These are phyloP conservation scores for Zoysia japonica DNA, from an alignment of 176 grass and related monocot species.

Conservation along the genomic window DNA sequence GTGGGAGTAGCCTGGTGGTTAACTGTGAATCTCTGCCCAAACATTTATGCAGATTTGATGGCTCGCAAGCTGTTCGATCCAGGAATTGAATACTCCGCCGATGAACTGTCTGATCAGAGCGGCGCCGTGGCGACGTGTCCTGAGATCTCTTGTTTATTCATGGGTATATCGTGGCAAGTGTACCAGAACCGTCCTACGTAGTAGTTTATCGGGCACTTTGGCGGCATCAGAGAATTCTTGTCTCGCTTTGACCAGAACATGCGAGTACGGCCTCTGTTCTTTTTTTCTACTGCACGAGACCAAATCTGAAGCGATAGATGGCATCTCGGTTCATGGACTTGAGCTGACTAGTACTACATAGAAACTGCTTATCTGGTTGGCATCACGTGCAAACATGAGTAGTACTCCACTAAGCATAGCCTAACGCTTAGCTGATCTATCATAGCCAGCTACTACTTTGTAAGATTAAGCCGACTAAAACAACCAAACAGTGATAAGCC, in stretches of 20 bases:
- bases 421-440: too few relatives aligned
- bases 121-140: constrained; percentile 50
- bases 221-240: constrained; percentile 35
- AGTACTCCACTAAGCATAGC: too few relatives aligned
- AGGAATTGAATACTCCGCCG: constrained; percentile 37
- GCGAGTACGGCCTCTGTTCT: background rate
- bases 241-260: constrained; percentile 38
- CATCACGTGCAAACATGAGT: constrained; percentile 26
- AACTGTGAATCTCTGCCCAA: background rate
- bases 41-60: constrained; percentile 29
- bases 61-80: constrained; percentile 38
- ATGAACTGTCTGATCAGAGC: constrained; percentile 49
- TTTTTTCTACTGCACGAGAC: background rate
- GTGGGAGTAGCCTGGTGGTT: too few relatives aligned
- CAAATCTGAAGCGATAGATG: constrained; percentile 25
- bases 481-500: background rate
- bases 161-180: constrained; percentile 35
- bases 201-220: constrained; percentile 44
- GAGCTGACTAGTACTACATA: background rate
- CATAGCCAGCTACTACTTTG: too few relatives aligned
- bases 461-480: background rate
- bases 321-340: constrained; percentile 24
- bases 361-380: background rate
- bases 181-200: constrained; percentile 22
- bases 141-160: constrained; percentile 32